Evolutionary conservation across 371 early-diverging fungal species (phyloP).

Genomic region (Syncephalis fuscata): DNA sequence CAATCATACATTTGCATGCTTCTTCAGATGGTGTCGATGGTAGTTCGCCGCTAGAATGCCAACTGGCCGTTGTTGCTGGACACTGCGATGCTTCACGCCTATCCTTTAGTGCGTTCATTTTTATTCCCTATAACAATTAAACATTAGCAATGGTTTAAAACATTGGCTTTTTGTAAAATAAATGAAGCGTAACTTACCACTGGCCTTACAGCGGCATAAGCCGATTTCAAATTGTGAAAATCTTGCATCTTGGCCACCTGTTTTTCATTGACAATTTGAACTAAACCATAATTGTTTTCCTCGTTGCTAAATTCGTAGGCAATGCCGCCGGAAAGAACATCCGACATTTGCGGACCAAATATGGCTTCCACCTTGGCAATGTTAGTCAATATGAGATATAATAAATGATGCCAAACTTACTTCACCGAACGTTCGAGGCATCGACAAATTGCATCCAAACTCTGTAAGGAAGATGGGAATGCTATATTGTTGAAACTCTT

Average conservation of each 20-base stretch:
- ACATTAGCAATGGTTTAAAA: too few species aligned
- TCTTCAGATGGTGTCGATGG: slow-evolving; percentile 53
- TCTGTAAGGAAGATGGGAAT: slow-evolving; percentile 46
- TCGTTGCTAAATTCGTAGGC: slow-evolving; percentile 71
- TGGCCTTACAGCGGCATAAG: slow-evolving; percentile 19
- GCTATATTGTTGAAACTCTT: slow-evolving; percentile 26
- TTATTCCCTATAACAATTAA: background rate
- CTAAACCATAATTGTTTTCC: slow-evolving; percentile 60
- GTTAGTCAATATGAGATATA: too few species aligned
- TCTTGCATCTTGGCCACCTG: slow-evolving; percentile 19
- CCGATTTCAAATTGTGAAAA: slow-evolving; percentile 23
- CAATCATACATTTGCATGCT: slow-evolving; percentile 49
- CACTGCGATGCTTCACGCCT: slow-evolving; percentile 22
- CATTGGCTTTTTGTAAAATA: too few species aligned
- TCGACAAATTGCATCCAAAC: slow-evolving; percentile 38
- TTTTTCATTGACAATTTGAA: slow-evolving; percentile 27
- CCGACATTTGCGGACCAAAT: slow-evolving; percentile 48
- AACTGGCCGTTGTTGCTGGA: slow-evolving; percentile 26
- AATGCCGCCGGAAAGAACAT: slow-evolving; percentile 54
- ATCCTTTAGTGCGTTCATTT: background rate
- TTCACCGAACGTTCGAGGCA: slow-evolving; percentile 34
- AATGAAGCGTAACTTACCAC: slow-evolving; percentile 7
- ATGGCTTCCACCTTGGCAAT: slow-evolving; percentile 24
- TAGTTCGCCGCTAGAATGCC: slow-evolving; percentile 34
- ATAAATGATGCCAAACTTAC: background rate